Percentiles rank a stretch among this genome's conserved stretches.
Conservation (phyloP, 75 land plant species). For the Sequoia sempervirens region DNA sequence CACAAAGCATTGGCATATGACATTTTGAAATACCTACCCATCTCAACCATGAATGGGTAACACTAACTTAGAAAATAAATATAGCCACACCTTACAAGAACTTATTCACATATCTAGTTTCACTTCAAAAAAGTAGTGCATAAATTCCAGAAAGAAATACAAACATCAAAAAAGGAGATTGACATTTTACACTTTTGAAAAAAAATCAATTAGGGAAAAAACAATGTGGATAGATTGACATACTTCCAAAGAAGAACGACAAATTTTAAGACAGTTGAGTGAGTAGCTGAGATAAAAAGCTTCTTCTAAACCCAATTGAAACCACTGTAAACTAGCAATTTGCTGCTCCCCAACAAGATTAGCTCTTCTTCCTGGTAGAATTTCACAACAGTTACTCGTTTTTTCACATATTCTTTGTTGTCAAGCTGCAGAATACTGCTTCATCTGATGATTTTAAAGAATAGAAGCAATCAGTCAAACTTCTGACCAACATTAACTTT, state of each 20-base stretch:
- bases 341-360: background rate
- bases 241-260: background rate
- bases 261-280: conserved; percentile 35
- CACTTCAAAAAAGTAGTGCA: background rate
- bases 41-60: background rate
- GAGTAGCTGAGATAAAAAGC: conserved; percentile 41
- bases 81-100: background rate
- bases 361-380: background rate
- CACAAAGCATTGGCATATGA: background rate
- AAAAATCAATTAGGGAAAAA: background rate
- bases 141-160: background rate
- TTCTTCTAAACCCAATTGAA: conserved; percentile 51
- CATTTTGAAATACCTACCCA: background rate
- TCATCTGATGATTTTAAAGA: background rate
- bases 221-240: background rate
- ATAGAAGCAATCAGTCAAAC: background rate
- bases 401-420: background rate
- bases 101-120: background rate
- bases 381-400: background rate
- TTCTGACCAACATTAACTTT: background rate
- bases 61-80: background rate
- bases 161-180: background rate
- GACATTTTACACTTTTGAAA: background rate
- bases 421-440: background rate
- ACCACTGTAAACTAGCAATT: conserved; percentile 37